Evolutionary conservation across 106 monocot genomes (phyloP), one percentile per base, ranked within the genome.

Genomic region (Dioscorea dumetorum): DNA sequence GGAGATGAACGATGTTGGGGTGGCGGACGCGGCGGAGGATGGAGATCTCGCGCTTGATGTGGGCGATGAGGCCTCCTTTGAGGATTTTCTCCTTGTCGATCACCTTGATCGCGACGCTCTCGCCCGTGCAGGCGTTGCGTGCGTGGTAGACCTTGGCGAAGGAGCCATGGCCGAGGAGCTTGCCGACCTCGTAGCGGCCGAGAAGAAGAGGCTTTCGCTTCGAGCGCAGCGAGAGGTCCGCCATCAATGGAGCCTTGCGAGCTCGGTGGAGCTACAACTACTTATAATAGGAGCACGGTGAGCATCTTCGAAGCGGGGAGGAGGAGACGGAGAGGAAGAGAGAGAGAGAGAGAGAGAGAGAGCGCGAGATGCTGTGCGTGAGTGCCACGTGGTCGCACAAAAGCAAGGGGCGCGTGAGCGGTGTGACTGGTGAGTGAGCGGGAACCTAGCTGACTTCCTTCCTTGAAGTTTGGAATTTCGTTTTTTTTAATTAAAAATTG

Each of bases 61-160:
- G 79, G 8, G 63, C 54, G 15, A 51, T 58, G 33, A 74, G 70
- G 8, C 74, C 74, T 22, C 34, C 15, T 64, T 70, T 74, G 48
- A 74, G 24, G 11, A 80, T 65, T 22, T 70, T 74, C 59, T 74
- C 80, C 74, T 75, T 80, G 33, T 80, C 80, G 24, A 80, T 33
- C 49, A 80, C 70, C 74, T 80, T 80, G 51, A 80, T 70, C 48
- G 80, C 80, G 0, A 70, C 80, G 53, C 74, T 69, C 65, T 80
- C 74, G 10, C 64, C 70, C 3, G 80, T 65, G 18, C 48, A 20
- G 10, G 21, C 32, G 58, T 74, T 74, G 20, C 65, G 56, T 10
- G 74, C 80, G 56, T 60, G 33, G 60, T 80, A 80, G 18, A 80
- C 80, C 70, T 80, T 80, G 18, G 74, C 80, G 70, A 80, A 80